Evolutionary conservation across 306 rosid genomes (phyloP), one percentile per base, ranked within the genome.

Genomic region (Trifolium dubium): DNA sequence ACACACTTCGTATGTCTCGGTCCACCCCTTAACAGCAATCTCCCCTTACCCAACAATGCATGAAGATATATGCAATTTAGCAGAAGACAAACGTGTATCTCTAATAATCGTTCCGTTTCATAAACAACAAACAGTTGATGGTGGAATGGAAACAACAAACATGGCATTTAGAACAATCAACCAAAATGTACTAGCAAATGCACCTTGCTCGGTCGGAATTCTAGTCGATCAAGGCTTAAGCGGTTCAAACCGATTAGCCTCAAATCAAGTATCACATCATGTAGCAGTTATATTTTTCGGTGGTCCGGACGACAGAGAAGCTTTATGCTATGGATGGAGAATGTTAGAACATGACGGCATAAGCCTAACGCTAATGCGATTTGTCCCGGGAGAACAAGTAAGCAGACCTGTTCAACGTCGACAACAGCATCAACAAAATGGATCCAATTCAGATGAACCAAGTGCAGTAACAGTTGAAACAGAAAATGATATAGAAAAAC

Each of bases 11-110:
- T 82, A 37, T 10, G 87, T 89, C 60, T 75, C 96, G 0, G 86
- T 94, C 8, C 90, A 87, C 13, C 96, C 96, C 7, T 79, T 94
- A 5, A 92, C 96, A 8, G 96, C 96, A 10, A 83, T 94, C 43
- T 94, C 99, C 8, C 99, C 99, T 2, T 94, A 94, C 78, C 78
- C 93, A 8, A 92, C 96, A 0, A 94, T 94, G 99, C 97, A 92
- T 54, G 97, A 94, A 56, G 97, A 89, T 64, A 88, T 94, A 15
- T 84, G 96, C 87, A 76, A 81, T 49, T 78, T 94, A 67, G 96
- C 97, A 0, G 96, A 85, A 56, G 99, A 92, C 67, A 92, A 92
- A 64, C 89, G 92, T 0, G 93, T 87, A 2, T 86, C 96, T 23
- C 75, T 92, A 70, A 63, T 94, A 18, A 85, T 94, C 64, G 64